Evolutionary conservation across 2,329 filamentous ascomycete species (phyloP).

Genomic region (Talaromyces sp.): DNA sequence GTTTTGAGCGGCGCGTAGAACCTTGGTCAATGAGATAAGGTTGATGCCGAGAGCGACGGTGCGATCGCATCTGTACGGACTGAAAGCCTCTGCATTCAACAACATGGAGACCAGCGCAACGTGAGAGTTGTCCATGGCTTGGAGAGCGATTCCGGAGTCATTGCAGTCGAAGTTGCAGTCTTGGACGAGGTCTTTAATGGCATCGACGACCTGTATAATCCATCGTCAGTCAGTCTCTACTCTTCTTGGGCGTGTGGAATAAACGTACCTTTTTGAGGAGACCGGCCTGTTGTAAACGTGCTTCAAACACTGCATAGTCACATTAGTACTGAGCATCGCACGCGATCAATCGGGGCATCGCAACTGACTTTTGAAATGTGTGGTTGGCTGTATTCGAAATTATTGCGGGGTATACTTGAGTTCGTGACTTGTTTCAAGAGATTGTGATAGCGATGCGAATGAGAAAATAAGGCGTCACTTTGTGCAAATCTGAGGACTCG

Average conservation of each 20-base stretch:
- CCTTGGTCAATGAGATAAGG: constrained; percentile 92
- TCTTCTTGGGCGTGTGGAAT: no score
- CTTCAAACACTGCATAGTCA: constrained; percentile 71
- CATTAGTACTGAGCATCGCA: neutral
- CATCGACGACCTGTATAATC: constrained; percentile 74
- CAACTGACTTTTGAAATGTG: neutral
- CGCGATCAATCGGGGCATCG: neutral
- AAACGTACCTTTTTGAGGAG: constrained; percentile 82
- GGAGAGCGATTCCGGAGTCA: constrained; percentile 95
- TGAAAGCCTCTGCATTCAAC: constrained; percentile 92
- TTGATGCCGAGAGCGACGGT: constrained; percentile 99
- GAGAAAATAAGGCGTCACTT: neutral
- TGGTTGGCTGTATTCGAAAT: neutral
- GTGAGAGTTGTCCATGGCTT: constrained; percentile 99
- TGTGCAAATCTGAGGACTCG: neutral
- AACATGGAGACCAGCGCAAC: constrained; percentile 98
- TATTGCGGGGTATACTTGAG: neutral
- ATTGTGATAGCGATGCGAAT: neutral
- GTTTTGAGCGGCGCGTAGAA: constrained; percentile 87
- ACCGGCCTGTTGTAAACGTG: constrained; percentile 88
- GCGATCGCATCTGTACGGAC: constrained; percentile 94
- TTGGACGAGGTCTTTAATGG: constrained; percentile 98
- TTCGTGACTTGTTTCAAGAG: no score
- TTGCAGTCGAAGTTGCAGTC: constrained; percentile 99
- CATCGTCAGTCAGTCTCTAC: constrained; percentile 4